Percentiles rank a stretch among this genome's conserved stretches.
Evolutionary conservation across 192 early-diverging fungal species (phyloP).

Genomic region (Helicostylum pulchrum): DNA sequence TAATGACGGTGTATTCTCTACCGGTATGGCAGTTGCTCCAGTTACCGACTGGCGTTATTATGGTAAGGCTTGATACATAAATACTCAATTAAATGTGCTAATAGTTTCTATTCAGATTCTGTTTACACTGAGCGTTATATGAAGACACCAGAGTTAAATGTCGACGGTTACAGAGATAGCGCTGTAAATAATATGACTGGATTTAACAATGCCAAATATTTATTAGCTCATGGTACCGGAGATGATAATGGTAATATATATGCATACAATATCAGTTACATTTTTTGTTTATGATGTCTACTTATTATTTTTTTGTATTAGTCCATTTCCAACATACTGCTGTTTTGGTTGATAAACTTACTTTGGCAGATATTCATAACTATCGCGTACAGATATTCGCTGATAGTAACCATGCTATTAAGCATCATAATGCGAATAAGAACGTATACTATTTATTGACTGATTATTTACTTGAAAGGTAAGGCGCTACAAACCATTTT

Average conservation of each 20-base stretch:
- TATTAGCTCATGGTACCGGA: constrained; percentile 88
- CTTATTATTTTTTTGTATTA: background rate
- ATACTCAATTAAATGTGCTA: background rate
- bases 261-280: background rate
- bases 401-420: constrained; percentile 88
- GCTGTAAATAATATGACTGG: constrained; percentile 78
- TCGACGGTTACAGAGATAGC: constrained; percentile 72
- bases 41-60: constrained; percentile 89
- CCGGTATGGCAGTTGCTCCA: constrained; percentile 95
- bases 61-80: constrained; percentile 28
- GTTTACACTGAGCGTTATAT: constrained; percentile 98
- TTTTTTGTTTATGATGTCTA: too few relatives aligned
- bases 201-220: constrained; percentile 75
- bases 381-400: constrained; percentile 89
- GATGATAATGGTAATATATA: constrained; percentile 69
- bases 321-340: constrained; percentile 95
- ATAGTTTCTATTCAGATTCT: constrained; percentile 53
- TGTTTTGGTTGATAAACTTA: constrained; percentile 73
- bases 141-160: constrained; percentile 81
- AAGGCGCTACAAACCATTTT: background rate
- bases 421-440: constrained; percentile 68
- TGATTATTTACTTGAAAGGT: constrained; percentile 37
- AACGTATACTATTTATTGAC: constrained; percentile 50
- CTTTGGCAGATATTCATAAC: constrained; percentile 64
- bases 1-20: constrained; percentile 75